These are phyloP conservation scores for Trichophyton mentagrophytes DNA, from an alignment of 2,329 filamentous ascomycete species.

Conservation along the genomic window DNA sequence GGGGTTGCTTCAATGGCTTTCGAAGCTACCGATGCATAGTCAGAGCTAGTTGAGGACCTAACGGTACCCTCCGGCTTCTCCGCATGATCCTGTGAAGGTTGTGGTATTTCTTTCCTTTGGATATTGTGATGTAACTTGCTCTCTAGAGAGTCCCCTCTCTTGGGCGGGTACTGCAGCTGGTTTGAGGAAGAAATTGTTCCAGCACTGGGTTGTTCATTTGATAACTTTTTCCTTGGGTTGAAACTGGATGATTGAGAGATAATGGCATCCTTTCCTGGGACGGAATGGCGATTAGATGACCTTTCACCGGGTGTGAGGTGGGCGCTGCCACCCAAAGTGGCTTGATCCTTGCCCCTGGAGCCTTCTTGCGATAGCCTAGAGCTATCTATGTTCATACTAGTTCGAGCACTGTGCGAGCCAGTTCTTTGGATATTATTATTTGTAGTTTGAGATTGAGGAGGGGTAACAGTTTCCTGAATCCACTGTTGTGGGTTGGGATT, in stretches of 20 bases:
- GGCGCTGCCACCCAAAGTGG: not conserved
- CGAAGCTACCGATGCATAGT: not conserved
- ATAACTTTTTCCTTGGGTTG: not conserved
- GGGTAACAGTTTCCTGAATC: slow-evolving; percentile 18
- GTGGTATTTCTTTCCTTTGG: slow-evolving; percentile 50
- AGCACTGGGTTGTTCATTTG: not conserved
- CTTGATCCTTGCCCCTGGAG: not conserved
- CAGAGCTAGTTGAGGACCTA: slow-evolving; percentile 3
- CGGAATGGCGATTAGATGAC: slow-evolving; percentile 18
- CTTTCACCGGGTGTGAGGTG: not conserved
- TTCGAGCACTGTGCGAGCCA: not conserved
- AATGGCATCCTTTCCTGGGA: not conserved
- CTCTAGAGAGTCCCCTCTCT: slow-evolving; percentile 49
- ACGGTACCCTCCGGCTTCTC: slow-evolving; percentile 10
- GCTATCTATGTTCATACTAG: not conserved
- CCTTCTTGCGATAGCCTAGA: not conserved
- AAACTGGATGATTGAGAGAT: not conserved
- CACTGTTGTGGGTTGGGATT: slow-evolving; percentile 27
- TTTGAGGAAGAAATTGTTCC: slow-evolving; percentile 8
- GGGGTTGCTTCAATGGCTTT: slow-evolving; percentile 6
- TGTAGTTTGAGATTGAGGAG: slow-evolving; percentile 2
- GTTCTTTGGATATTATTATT: not conserved
- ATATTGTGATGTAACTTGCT: slow-evolving; percentile 39
- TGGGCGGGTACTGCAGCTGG: slow-evolving; percentile 32
- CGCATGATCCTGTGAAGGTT: slow-evolving; percentile 15